phyloP scores from a whole-genome alignment of 192 early-diverging fungal genomes.

The Coemansia sp. region DNA sequence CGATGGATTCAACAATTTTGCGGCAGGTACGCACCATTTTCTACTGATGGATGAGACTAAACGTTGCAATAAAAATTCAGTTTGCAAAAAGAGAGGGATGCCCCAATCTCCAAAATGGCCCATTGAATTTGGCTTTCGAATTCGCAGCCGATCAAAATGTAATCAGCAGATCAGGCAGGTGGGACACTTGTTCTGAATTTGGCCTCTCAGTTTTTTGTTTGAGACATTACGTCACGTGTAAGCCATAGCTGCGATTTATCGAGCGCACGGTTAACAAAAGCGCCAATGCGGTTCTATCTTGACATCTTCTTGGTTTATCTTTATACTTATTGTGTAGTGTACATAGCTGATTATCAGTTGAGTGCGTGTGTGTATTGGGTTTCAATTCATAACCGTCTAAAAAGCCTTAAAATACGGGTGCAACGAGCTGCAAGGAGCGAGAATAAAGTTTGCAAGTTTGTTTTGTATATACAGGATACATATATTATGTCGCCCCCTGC shows the following conservation, averaged over 20 bases:
- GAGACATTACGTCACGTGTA: constrained; percentile 4
- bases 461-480: background rate
- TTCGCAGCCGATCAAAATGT: background rate
- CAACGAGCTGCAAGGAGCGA: background rate
- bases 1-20: constrained; percentile 2
- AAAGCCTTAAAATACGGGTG: background rate
- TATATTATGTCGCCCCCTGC: no score
- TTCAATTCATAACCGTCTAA: no score
- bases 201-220: background rate
- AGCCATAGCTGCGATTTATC: constrained; percentile 6
- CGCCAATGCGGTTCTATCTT: background rate
- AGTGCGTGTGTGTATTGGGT: background rate
- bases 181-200: background rate
- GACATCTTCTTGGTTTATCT: background rate
- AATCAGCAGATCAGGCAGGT: background rate
- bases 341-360: constrained; percentile 1
- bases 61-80: constrained; percentile 6
- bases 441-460: no score
- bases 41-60: constrained; percentile 12
- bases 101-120: background rate
- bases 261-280: constrained; percentile 1
- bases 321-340: background rate
- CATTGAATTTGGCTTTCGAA: background rate
- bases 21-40: constrained; percentile 9
- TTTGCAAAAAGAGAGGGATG: constrained; percentile 24